These are phyloP conservation scores for Gossypium arboreum DNA, from an alignment of 345 rosid species.

Conservation along the genomic window DNA sequence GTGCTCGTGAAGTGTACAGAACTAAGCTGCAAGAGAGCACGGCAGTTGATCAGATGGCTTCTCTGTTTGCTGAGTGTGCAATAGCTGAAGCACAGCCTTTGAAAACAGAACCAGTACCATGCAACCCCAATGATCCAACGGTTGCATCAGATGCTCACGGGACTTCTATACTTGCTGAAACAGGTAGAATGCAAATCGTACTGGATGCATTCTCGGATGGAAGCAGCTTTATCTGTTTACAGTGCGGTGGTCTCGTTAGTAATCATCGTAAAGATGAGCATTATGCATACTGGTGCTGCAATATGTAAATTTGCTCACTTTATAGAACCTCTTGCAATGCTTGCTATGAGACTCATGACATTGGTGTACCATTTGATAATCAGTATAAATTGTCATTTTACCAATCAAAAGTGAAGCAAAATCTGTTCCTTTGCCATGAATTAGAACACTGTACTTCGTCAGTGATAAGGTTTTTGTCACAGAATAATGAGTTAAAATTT, in stretches of 20 bases:
- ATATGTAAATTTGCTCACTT: slow-evolving; percentile 3
- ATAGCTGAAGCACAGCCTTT: slow-evolving; percentile 76
- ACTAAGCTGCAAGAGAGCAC: slow-evolving; percentile 48
- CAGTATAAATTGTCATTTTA: not conserved
- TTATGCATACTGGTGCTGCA: slow-evolving; percentile 28
- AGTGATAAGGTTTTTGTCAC: not conserved
- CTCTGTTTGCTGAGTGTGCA: slow-evolving; percentile 88
- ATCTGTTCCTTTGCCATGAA: not conserved
- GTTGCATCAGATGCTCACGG: slow-evolving; percentile 38
- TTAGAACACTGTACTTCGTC: no score
- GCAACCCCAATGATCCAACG: slow-evolving; percentile 18
- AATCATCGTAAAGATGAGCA: slow-evolving; percentile 85
- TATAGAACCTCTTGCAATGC: not conserved
- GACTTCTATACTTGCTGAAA: slow-evolving; percentile 71
- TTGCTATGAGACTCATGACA: not conserved
- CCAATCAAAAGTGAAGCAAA: not conserved
- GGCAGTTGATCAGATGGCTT: slow-evolving; percentile 71
- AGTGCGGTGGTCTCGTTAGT: slow-evolving; percentile 93
- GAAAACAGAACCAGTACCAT: slow-evolving; percentile 26
- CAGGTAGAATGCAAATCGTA: slow-evolving; percentile 73
- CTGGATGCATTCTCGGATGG: slow-evolving; percentile 89
- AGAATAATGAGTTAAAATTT: not conserved
- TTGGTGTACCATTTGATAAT: not conserved
- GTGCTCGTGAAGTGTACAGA: slow-evolving; percentile 71
- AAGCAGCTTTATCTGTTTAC: slow-evolving; percentile 88